Percentiles rank a stretch among this genome's conserved stretches.
These are phyloP conservation scores for Annona squamosa DNA, from an alignment of 164 flowering plant genomes.

Conservation along the genomic window DNA sequence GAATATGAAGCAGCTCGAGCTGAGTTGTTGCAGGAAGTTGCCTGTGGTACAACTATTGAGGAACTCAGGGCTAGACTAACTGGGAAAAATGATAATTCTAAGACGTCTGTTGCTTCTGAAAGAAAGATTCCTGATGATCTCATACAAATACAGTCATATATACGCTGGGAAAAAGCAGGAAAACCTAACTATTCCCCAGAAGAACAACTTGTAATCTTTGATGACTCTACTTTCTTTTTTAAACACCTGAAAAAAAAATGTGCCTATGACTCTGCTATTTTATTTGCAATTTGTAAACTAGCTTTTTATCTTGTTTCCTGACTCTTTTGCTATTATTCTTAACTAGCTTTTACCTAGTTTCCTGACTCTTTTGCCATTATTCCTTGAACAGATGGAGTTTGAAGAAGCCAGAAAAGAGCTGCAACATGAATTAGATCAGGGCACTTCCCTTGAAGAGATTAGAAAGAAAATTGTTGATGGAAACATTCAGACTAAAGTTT, in stretches of 20 bases:
- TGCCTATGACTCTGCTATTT: neutral
- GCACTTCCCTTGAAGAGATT: slow-evolving; percentile 57
- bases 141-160: slow-evolving; percentile 63
- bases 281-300: neutral
- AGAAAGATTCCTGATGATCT: slow-evolving; percentile 59
- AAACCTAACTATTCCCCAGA: slow-evolving; percentile 68
- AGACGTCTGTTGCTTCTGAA: slow-evolving; percentile 31
- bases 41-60: slow-evolving; percentile 63
- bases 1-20: slow-evolving; percentile 94
- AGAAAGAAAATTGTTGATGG: slow-evolving; percentile 55
- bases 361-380: neutral
- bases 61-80: slow-evolving; percentile 53
- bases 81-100: slow-evolving; percentile 30
- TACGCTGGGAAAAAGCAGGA: slow-evolving; percentile 88
- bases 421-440: slow-evolving; percentile 55
- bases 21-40: slow-evolving; percentile 70
- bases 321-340: neutral
- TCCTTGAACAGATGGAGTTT: slow-evolving; percentile 50
- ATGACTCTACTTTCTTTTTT: slow-evolving; percentile 1
- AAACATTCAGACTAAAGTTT: slow-evolving; percentile 47
- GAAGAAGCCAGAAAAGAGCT: slow-evolving; percentile 71
- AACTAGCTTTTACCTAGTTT: neutral
- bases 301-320: neutral
- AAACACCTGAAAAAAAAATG: neutral
- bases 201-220: slow-evolving; percentile 47